Evolutionary conservation across 768 basidiomycete genomes (phyloP).

Genomic region (Lepiota brunneoincarnata): DNA sequence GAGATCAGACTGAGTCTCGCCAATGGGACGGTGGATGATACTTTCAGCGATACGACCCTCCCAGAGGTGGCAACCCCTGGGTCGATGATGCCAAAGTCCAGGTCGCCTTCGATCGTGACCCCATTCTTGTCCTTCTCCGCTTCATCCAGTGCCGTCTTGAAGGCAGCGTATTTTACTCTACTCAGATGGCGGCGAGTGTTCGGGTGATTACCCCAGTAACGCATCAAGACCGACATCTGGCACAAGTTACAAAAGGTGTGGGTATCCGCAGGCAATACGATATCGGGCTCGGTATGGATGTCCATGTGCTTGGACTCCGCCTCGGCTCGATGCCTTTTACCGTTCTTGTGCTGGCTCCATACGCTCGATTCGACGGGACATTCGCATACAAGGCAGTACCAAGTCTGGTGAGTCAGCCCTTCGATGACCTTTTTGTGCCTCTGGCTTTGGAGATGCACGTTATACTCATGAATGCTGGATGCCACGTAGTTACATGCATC

Average conservation of each 20-base stretch:
- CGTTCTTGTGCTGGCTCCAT: slow-evolving; percentile 3
- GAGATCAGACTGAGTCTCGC: slow-evolving; percentile 25
- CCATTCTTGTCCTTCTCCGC: slow-evolving; percentile 57
- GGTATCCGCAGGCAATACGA: slow-evolving; percentile 12
- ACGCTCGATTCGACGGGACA: neutral
- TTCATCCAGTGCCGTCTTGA: slow-evolving; percentile 43
- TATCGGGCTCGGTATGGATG: slow-evolving; percentile 16
- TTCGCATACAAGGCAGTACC: slow-evolving; percentile 21
- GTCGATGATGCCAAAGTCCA: slow-evolving; percentile 55
- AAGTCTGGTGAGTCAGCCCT: slow-evolving; percentile 21
- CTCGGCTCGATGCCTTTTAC: slow-evolving; percentile 1
- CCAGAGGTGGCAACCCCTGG: slow-evolving; percentile 25
- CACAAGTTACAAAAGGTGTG: slow-evolving; percentile 28
- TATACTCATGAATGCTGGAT: slow-evolving; percentile 15
- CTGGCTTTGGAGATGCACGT: slow-evolving; percentile 24
- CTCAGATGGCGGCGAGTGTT: slow-evolving; percentile 27
- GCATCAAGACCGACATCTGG: slow-evolving; percentile 18
- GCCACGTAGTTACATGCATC: slow-evolving; percentile 37
- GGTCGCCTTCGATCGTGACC: slow-evolving; percentile 36
- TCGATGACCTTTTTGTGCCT: slow-evolving; percentile 5
- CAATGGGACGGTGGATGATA: slow-evolving; percentile 28
- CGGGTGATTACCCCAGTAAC: slow-evolving; percentile 34
- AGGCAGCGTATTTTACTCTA: slow-evolving; percentile 35
- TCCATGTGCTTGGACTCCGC: slow-evolving; percentile 3
- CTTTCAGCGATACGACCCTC: slow-evolving; percentile 13